These are phyloP conservation scores for Phytophthora quininea DNA, from an alignment of 352 stramenopile genomes.

Conservation along the genomic window DNA sequence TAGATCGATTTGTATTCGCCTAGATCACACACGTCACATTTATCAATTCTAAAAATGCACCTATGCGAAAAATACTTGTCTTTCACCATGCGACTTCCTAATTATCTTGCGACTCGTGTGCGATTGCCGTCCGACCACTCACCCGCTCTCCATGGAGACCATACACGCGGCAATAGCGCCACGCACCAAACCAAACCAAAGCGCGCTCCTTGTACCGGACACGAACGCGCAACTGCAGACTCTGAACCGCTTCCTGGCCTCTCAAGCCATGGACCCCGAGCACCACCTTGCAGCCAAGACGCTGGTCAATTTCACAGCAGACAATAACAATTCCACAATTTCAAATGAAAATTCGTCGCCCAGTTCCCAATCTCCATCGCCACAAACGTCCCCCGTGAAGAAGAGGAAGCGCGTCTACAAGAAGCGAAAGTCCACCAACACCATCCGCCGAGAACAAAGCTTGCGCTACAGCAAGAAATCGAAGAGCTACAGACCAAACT, in stretches of 20 bases:
- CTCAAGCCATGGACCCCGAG: neutral
- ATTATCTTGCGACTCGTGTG: too few species aligned
- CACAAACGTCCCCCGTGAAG: neutral
- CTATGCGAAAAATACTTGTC: too few species aligned
- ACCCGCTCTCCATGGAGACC: too few species aligned
- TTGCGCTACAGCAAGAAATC: constrained; percentile 24
- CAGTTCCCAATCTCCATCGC: neutral
- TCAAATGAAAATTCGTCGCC: neutral
- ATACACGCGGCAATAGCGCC: too few species aligned
- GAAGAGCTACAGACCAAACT: constrained; percentile 18
- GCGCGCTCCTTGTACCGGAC: neutral
- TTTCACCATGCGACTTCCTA: too few species aligned
- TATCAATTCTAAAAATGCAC: too few species aligned
- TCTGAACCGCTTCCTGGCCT: neutral
- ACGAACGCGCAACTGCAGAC: neutral
- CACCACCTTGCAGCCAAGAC: neutral
- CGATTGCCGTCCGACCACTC: too few species aligned
- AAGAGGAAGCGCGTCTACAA: constrained; percentile 40
- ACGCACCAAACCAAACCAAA: neutral
- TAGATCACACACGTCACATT: too few species aligned
- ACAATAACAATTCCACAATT: neutral
- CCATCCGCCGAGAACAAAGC: constrained; percentile 39
- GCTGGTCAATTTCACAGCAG: neutral
- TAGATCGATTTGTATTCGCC: too few species aligned
- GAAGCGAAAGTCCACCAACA: constrained; percentile 43